These are phyloP conservation scores for Carex pumila DNA, from an alignment of 176 grass and related monocot genomes.

Conservation along the genomic window DNA sequence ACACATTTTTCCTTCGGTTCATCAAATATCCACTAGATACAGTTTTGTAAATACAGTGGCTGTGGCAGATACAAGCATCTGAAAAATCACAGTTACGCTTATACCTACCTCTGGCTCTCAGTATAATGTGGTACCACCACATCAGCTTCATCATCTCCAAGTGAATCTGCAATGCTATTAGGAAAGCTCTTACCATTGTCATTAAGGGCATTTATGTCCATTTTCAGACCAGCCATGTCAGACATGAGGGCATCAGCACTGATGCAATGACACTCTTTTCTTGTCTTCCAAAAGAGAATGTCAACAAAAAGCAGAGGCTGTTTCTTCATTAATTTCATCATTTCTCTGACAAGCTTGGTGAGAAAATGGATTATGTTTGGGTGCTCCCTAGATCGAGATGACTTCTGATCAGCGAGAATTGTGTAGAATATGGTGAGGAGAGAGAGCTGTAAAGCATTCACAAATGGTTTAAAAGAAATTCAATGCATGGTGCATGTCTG, in stretches of 20 bases:
- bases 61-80: not conserved
- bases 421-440: slow-evolving; percentile 74
- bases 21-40: not conserved
- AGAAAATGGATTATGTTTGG: slow-evolving; percentile 81
- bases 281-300: slow-evolving; percentile 88
- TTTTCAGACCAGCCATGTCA: slow-evolving; percentile 39
- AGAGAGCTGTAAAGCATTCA: slow-evolving; percentile 61
- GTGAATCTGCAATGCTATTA: slow-evolving; percentile 88
- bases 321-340: slow-evolving; percentile 75
- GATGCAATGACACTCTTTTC: slow-evolving; percentile 84
- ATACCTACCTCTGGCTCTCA: slow-evolving; percentile 46
- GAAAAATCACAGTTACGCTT: not conserved
- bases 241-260: slow-evolving; percentile 55
- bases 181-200: slow-evolving; percentile 29
- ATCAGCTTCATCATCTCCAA: slow-evolving; percentile 94
- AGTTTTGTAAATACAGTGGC: not conserved
- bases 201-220: slow-evolving; percentile 33
- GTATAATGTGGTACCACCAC: slow-evolving; percentile 53
- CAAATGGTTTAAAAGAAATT: slow-evolving; percentile 6
- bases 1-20: not conserved
- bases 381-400: slow-evolving; percentile 55
- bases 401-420: slow-evolving; percentile 77
- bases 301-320: slow-evolving; percentile 89
- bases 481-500: not conserved
- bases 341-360: slow-evolving; percentile 80